These are phyloP conservation scores for Yamadazyma taylorii DNA, from an alignment of 1,139 yeast species.

Conservation along the genomic window DNA sequence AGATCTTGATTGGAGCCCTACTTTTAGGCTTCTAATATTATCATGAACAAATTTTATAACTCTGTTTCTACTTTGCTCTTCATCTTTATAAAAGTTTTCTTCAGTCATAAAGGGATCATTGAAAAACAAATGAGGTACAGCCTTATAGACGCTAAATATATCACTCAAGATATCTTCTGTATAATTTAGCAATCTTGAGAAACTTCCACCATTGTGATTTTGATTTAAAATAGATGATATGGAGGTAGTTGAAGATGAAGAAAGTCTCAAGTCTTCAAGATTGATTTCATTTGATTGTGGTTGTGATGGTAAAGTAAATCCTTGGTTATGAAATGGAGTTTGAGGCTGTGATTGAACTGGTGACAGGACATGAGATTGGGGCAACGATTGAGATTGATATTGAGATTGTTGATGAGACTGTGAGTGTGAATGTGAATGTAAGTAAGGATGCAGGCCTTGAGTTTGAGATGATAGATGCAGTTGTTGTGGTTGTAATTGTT, in stretches of 20 bases:
- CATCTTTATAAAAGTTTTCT: conserved; percentile 14
- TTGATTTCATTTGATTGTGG: conserved; percentile 5
- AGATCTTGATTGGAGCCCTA: conserved; percentile 31
- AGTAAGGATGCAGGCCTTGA: not conserved
- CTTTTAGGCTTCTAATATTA: conserved; percentile 31
- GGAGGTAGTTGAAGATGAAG: conserved; percentile 8
- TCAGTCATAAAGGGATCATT: conserved; percentile 31
- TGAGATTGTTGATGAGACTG: not conserved
- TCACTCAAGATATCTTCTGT: conserved; percentile 38
- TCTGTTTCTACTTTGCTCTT: conserved; percentile 11
- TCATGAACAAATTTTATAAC: conserved; percentile 28
- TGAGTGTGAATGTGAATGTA: not conserved
- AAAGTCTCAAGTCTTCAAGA: conserved; percentile 12
- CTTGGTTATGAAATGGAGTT: conserved; percentile 2
- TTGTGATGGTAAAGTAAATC: not conserved
- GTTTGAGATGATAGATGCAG: not conserved
- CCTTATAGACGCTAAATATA: conserved; percentile 34
- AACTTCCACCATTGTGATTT: not conserved
- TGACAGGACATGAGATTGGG: not conserved
- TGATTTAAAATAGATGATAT: conserved; percentile 3
- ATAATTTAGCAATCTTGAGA: conserved; percentile 7
- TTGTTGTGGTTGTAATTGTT: not conserved
- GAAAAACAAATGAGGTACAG: conserved; percentile 37
- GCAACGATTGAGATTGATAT: conserved; percentile 1
- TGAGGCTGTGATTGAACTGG: conserved; percentile 1